Evolutionary conservation across 257 asterid genomes (phyloP).

Genomic region (Rehmannia glutinosa): DNA sequence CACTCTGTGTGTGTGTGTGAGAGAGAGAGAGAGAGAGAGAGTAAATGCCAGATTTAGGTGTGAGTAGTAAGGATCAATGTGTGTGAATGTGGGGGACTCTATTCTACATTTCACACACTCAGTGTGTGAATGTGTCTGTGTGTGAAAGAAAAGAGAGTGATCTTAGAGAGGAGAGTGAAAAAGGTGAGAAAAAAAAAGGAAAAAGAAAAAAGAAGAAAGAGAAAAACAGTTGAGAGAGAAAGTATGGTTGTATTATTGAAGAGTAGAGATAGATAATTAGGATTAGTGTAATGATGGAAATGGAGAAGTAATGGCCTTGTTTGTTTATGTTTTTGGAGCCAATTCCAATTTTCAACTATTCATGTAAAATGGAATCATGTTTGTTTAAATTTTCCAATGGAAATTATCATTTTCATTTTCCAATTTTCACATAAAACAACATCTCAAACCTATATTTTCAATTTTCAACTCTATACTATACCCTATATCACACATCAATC

Average conservation of each 20-base stretch:
- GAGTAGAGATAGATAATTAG: background rate
- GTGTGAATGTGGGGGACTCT: background rate
- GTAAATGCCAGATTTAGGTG: conserved; percentile 13
- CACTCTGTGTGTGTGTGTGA: too few species aligned
- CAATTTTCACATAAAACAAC: too few species aligned
- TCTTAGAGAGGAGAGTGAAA: background rate
- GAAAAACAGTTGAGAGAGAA: background rate
- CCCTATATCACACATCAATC: too few species aligned
- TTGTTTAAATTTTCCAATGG: too few species aligned
- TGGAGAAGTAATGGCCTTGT: background rate
- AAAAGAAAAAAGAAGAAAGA: background rate
- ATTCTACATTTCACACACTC: conserved; percentile 20
- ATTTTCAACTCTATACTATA: too few species aligned
- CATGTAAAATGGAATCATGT: too few species aligned
- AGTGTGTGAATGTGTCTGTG: background rate
- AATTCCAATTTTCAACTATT: too few species aligned
- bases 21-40: conserved; percentile 15
- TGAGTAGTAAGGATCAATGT: background rate
- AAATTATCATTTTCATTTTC: too few species aligned
- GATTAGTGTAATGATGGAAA: background rate
- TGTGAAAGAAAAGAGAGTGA: background rate
- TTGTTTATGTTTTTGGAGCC: too few species aligned
- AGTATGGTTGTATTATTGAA: background rate
- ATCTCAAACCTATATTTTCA: too few species aligned
- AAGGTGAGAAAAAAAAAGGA: background rate